These are phyloP conservation scores for Dunaliella sp. DNA, from an alignment of 139 green algal species.

Conservation along the genomic window DNA sequence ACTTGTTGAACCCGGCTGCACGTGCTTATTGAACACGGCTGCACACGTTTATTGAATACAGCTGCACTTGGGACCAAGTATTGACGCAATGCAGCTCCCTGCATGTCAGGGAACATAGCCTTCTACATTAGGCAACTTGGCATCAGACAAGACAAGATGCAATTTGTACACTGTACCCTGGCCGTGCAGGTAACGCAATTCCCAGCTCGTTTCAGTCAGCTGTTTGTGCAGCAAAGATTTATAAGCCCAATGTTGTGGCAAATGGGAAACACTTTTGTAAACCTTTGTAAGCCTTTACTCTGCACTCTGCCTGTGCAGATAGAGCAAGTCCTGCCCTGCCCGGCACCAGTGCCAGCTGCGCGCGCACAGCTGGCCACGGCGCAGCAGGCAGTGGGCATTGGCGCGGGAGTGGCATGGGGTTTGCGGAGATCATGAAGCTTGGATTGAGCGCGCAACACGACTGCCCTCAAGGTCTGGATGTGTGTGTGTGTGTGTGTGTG, in stretches of 20 bases:
- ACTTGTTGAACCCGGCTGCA: no score
- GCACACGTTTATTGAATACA: no score
- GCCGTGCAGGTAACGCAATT: no score
- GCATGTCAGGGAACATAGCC: not conserved
- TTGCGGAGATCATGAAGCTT: not conserved
- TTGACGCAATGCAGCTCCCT: no score
- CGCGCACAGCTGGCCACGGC: not conserved
- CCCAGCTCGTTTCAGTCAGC: not conserved
- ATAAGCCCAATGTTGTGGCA: not conserved
- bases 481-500: no score
- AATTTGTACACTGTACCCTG: no score
- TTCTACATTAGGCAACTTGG: no score
- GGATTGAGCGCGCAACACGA: not conserved
- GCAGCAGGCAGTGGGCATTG: not conserved
- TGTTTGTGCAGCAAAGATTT: not conserved
- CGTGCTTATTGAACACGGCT: no score
- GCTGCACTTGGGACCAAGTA: no score
- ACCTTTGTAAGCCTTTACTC: not conserved
- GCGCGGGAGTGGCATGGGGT: not conserved
- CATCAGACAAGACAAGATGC: no score
- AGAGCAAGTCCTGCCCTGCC: not conserved
- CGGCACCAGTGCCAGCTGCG: not conserved
- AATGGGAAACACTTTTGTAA: not conserved
- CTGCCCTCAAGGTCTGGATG: no score
- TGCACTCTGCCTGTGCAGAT: not conserved